phyloP scores from a whole-genome alignment of 169 alveolate genomes.

The Plasmodium vivax region DNA sequence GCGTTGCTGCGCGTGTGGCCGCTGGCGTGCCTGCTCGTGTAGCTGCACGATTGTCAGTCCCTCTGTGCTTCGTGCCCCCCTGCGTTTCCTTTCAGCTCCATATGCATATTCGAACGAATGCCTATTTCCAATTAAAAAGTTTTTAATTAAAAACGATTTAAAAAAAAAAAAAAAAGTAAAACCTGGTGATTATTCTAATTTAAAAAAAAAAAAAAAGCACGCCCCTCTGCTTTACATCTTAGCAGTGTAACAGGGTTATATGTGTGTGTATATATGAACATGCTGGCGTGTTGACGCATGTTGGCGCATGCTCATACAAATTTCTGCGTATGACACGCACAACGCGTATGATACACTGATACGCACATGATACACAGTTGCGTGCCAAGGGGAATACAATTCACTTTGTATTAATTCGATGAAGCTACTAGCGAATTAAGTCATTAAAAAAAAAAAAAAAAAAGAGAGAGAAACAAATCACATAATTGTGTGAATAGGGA shows the following conservation, averaged over 20 bases:
- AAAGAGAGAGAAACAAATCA: neutral
- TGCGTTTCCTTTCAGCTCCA: neutral
- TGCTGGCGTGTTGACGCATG: neutral
- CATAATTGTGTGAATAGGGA: neutral
- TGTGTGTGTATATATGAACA: conserved; percentile 2
- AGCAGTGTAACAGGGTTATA: neutral
- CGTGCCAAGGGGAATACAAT: neutral
- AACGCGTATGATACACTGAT: neutral
- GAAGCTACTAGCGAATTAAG: neutral
- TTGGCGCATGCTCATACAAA: neutral
- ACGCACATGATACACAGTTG: neutral
- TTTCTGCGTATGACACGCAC: neutral
- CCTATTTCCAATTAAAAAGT: neutral
- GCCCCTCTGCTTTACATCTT: neutral
- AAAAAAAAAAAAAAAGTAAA: neutral
- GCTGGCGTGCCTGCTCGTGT: neutral
- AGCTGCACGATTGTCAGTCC: neutral
- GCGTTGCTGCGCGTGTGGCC: neutral
- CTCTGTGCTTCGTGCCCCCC: neutral
- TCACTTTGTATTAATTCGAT: neutral
- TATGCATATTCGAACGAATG: conserved; percentile 4
- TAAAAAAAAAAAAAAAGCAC: conserved; percentile 8
- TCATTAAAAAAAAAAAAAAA: neutral
- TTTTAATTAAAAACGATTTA: conserved; percentile 9
- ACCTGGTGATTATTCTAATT: neutral